These are phyloP conservation scores for Diplodia sapinea DNA, from an alignment of 2,329 filamentous ascomycete species.

Conservation along the genomic window DNA sequence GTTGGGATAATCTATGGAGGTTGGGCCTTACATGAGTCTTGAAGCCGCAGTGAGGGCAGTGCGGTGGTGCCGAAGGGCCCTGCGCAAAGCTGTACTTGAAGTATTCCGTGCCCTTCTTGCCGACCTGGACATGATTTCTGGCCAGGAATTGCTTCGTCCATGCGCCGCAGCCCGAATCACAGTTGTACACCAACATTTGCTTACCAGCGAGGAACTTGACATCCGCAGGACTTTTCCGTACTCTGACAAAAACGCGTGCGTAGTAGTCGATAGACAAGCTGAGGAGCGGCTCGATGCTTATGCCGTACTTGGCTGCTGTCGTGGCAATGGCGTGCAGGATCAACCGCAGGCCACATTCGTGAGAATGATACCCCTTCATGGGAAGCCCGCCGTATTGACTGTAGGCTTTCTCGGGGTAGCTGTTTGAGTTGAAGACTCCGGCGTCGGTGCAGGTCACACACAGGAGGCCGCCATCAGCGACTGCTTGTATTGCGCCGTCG, in stretches of 20 bases:
- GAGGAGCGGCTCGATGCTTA: constrained; percentile 87
- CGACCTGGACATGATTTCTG: constrained; percentile 67
- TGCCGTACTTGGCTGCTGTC: constrained; percentile 81
- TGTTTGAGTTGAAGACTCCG: constrained; percentile 90
- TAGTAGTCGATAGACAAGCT: constrained; percentile 98
- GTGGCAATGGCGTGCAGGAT: constrained; percentile 82
- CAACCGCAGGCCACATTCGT: constrained; percentile 86
- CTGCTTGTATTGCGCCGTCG: constrained; percentile 84
- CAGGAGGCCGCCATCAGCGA: constrained; percentile 86
- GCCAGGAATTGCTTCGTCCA: constrained; percentile 84
- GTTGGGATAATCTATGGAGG: neutral
- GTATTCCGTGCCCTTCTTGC: constrained; percentile 70
- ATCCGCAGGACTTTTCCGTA: constrained; percentile 78
- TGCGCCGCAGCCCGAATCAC: constrained; percentile 87
- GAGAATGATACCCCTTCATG: constrained; percentile 81
- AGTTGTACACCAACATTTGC: constrained; percentile 91
- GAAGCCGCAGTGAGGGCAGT: constrained; percentile 82
- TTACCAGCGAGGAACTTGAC: constrained; percentile 92
- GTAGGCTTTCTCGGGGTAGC: constrained; percentile 92
- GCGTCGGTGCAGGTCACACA: constrained; percentile 98
- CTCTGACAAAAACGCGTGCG: constrained; percentile 82
- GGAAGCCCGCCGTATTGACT: constrained; percentile 92
- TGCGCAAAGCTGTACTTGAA: constrained; percentile 80
- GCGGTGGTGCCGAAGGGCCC: constrained; percentile 68
- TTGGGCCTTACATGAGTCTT: constrained; percentile 69